Evolutionary conservation across 2,329 filamentous ascomycete species (phyloP).

Genomic region (Trichoderma gracile): DNA sequence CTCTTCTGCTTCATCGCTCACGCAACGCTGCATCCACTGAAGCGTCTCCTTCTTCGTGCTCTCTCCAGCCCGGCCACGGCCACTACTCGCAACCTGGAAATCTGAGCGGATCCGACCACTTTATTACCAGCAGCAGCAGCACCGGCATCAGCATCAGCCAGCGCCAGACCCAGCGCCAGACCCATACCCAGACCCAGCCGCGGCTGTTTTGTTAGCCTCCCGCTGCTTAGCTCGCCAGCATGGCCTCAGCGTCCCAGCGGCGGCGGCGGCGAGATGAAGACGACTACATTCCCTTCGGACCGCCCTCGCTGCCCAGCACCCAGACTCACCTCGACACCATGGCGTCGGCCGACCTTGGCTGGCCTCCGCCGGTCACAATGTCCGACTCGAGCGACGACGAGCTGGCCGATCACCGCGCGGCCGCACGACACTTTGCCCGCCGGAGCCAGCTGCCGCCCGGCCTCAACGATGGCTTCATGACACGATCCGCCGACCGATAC

Average conservation of each 20-base stretch:
- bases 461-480: not conserved
- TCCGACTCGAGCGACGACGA: conserved; percentile 22
- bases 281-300: conserved; percentile 23
- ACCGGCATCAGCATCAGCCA: not conserved
- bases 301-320: conserved; percentile 16
- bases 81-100: not conserved
- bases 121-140: not conserved
- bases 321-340: conserved; percentile 20
- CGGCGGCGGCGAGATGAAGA: conserved; percentile 23
- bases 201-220: not conserved
- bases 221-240: conserved; percentile 10
- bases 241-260: conserved; percentile 16
- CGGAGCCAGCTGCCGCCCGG: not conserved
- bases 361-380: conserved; percentile 12
- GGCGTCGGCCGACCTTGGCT: conserved; percentile 13
- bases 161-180: not conserved
- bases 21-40: not conserved
- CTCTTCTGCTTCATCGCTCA: not conserved
- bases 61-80: too few relatives aligned
- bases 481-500: conserved; percentile 1
- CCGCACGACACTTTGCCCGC: conserved; percentile 5
- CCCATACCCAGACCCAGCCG: not conserved
- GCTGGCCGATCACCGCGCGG: not conserved
- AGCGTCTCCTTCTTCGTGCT: not conserved
- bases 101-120: not conserved